Conservation (phyloP, 2,329 filamentous ascomycete genomes). For the Gnomoniopsis sp. region DNA sequence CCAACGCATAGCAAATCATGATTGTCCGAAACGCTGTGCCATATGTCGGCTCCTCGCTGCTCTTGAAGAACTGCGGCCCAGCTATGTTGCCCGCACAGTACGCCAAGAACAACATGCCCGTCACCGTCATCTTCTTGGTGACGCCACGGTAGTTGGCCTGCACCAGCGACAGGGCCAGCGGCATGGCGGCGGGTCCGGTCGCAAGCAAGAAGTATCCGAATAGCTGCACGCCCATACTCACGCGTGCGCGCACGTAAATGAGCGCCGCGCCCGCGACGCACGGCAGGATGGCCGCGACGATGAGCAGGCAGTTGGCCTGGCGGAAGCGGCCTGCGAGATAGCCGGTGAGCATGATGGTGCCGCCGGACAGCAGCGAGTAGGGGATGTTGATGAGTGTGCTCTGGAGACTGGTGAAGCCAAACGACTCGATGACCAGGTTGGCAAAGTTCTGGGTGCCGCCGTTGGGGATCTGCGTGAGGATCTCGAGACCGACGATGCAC, state of each 20-base stretch:
- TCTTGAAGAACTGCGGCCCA: conserved; percentile 53
- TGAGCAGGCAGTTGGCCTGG: conserved; percentile 48
- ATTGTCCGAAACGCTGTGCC: conserved; percentile 53
- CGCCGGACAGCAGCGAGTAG: conserved; percentile 49
- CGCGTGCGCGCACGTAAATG: conserved; percentile 44
- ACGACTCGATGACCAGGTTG: conserved; percentile 54
- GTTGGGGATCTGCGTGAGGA: conserved; percentile 58
- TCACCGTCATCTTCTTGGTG: conserved; percentile 60
- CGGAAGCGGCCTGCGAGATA: conserved; percentile 50
- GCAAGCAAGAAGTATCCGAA: conserved; percentile 57
- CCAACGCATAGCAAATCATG: conserved; percentile 53
- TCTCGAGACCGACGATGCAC: conserved; percentile 51
- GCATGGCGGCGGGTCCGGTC: conserved; percentile 50
- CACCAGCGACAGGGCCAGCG: conserved; percentile 52
- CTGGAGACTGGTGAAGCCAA: conserved; percentile 52
- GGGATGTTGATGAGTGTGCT: conserved; percentile 57
- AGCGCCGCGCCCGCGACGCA: conserved; percentile 50
- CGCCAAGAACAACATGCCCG: conserved; percentile 50
- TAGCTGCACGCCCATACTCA: conserved; percentile 42
- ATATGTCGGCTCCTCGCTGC: conserved; percentile 47
- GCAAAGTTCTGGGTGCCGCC: conserved; percentile 59
- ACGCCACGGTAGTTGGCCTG: conserved; percentile 54
- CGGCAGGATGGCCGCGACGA: conserved; percentile 46
- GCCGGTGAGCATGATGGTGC: conserved; percentile 45
- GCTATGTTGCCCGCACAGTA: conserved; percentile 56